Conservation (phyloP, 2,329 filamentous ascomycete species). For the Aspergillus pseudoterreus region DNA sequence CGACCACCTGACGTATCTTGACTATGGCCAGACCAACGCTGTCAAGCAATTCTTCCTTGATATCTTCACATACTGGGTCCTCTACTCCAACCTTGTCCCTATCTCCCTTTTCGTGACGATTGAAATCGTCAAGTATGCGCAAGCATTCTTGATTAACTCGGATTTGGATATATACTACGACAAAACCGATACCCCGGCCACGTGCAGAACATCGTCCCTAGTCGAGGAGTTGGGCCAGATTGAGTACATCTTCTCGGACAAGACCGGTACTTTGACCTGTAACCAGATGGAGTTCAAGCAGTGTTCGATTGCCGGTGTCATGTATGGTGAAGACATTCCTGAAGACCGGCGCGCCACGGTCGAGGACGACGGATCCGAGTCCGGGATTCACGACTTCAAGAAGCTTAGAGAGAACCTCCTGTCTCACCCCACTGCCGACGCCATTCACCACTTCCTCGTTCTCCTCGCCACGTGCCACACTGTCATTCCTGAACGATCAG, state of each 20-base stretch:
- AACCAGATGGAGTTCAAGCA: slow-evolving; percentile 99
- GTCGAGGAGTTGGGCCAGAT: slow-evolving; percentile 98
- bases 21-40: slow-evolving; percentile 62
- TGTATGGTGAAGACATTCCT: slow-evolving; percentile 87
- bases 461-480: slow-evolving; percentile 91
- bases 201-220: slow-evolving; percentile 90
- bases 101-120: slow-evolving; percentile 98
- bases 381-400: slow-evolving; percentile 81
- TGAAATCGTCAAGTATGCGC: slow-evolving; percentile 96
- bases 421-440: slow-evolving; percentile 55
- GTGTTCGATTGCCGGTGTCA: slow-evolving; percentile 85
- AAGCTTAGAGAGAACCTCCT: slow-evolving; percentile 67
- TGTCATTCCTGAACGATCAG: slow-evolving; percentile 85
- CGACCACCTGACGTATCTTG: slow-evolving; percentile 67
- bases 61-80: slow-evolving; percentile 96
- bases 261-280: slow-evolving; percentile 95
- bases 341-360: slow-evolving; percentile 80
- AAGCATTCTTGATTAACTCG: slow-evolving; percentile 95
- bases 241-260: slow-evolving; percentile 97
- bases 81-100: slow-evolving; percentile 93
- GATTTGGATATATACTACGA: slow-evolving; percentile 98
- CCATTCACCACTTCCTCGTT: slow-evolving; percentile 79
- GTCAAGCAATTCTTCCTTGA: slow-evolving; percentile 84
- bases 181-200: slow-evolving; percentile 89
- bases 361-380: slow-evolving; percentile 74